Percentiles rank a stretch among this genome's conserved stretches.
These are phyloP conservation scores for Thraustotheca clavata DNA, from an alignment of 352 stramenopile species.

Conservation along the genomic window DNA sequence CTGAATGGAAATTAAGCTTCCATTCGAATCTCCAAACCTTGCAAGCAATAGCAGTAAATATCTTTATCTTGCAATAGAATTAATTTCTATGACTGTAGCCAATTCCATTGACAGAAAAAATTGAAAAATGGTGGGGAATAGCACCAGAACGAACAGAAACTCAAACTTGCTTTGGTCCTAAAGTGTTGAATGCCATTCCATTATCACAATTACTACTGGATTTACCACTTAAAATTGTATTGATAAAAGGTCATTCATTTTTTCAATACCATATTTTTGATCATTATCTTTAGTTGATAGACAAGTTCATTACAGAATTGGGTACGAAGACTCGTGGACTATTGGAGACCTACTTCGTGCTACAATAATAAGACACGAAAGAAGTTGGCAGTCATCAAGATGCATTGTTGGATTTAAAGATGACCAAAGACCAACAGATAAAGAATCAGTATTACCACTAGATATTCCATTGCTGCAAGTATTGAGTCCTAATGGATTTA, in stretches of 20 bases:
- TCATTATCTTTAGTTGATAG: not conserved
- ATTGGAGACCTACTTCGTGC: not conserved
- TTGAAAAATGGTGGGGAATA: not conserved
- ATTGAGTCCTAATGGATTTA: not conserved
- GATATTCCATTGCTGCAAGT: not conserved
- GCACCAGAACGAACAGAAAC: not conserved
- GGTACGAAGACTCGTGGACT: slow-evolving; percentile 2
- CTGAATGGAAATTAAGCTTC: not conserved
- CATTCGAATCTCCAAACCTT: slow-evolving; percentile 2
- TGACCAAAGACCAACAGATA: not conserved
- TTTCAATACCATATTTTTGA: not conserved
- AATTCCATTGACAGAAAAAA: not conserved
- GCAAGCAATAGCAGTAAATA: not conserved
- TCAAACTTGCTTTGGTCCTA: not conserved
- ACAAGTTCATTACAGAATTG: slow-evolving; percentile 4
- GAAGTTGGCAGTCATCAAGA: not conserved
- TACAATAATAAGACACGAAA: slow-evolving; percentile 4
- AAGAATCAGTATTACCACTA: not conserved
- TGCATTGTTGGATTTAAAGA: slow-evolving; percentile 5
- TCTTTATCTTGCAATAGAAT: not conserved
- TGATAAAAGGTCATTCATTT: slow-evolving; percentile 10
- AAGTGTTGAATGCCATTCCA: not conserved
- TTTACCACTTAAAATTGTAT: not conserved
- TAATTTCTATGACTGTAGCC: not conserved
- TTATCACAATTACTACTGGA: not conserved